These are phyloP conservation scores for Gaeumannomyces sp. DNA, from an alignment of 2,329 filamentous ascomycete genomes.

Conservation along the genomic window DNA sequence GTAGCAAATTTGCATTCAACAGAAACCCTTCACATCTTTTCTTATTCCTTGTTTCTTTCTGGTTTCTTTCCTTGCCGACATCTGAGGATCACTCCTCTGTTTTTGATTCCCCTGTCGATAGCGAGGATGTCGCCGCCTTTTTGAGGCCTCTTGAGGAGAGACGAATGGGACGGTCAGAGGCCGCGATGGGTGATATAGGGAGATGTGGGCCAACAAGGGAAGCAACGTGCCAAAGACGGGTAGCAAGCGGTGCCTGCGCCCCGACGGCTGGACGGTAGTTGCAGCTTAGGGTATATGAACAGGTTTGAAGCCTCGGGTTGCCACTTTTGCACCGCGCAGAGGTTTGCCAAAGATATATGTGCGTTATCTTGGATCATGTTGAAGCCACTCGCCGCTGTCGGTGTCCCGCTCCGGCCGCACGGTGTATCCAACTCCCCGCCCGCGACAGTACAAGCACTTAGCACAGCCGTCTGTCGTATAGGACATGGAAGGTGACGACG, in stretches of 20 bases:
- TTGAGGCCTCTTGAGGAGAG: neutral
- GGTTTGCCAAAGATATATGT: neutral
- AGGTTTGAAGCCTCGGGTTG: neutral
- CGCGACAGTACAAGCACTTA: no score
- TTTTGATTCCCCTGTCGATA: neutral
- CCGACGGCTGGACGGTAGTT: neutral
- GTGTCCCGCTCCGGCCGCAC: no score
- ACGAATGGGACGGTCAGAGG: neutral
- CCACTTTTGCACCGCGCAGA: neutral
- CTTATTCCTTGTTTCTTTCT: neutral
- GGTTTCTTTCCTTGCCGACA: neutral
- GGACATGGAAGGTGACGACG: no score
- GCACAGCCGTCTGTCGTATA: no score
- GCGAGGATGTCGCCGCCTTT: neutral
- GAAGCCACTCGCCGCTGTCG: no score
- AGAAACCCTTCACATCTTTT: neutral
- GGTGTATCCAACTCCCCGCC: no score
- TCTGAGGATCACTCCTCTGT: neutral
- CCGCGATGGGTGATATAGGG: neutral
- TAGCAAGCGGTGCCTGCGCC: neutral
- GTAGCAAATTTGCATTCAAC: slow-evolving; percentile 2
- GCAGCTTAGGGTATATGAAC: neutral
- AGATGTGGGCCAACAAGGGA: neutral
- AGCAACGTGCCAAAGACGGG: neutral
- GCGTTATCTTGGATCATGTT: neutral